These are phyloP conservation scores for Globisporangium nunn DNA, from an alignment of 352 stramenopile genomes.

Conservation along the genomic window DNA sequence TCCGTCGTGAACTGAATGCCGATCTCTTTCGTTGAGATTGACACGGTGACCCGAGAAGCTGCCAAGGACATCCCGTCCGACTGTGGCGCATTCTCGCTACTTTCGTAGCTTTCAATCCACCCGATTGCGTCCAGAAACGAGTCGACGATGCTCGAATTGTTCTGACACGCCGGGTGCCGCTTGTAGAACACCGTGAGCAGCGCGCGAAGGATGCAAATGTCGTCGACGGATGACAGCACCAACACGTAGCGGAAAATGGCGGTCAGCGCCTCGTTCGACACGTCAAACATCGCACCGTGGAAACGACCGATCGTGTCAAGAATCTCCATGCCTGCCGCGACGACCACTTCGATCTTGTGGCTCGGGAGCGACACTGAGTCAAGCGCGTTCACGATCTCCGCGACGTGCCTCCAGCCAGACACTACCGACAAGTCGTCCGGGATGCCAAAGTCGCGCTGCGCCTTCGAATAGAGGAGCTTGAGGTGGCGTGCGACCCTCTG, in stretches of 20 bases:
- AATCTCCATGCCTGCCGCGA: conserved; percentile 46
- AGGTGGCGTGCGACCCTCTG: conserved; percentile 35
- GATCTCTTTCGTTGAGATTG: conserved; percentile 76
- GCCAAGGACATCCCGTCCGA: conserved; percentile 41
- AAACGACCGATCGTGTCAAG: conserved; percentile 37
- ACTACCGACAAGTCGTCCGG: conserved; percentile 47
- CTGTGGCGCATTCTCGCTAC: conserved; percentile 22
- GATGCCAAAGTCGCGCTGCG: conserved; percentile 57
- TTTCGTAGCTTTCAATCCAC: conserved; percentile 66
- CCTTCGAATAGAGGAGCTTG: conserved; percentile 51
- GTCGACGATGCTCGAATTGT: conserved; percentile 43
- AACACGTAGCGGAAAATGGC: conserved; percentile 66
- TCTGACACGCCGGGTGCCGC: conserved; percentile 66
- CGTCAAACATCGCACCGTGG: conserved; percentile 50
- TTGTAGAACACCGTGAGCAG: conserved; percentile 58
- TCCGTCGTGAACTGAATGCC: conserved; percentile 81
- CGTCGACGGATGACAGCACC: conserved; percentile 50
- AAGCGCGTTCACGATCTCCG: conserved; percentile 50
- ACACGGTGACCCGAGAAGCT: conserved; percentile 57
- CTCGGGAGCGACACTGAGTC: conserved; percentile 75
- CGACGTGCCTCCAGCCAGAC: conserved; percentile 49
- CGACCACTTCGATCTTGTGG: conserved; percentile 78
- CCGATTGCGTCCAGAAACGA: conserved; percentile 74
- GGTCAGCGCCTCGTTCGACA: conserved; percentile 52
- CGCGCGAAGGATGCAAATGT: conserved; percentile 39